Conservation (phyloP, 2,329 filamentous ascomycete species). For the Phaeosphaeria sp. region DNA sequence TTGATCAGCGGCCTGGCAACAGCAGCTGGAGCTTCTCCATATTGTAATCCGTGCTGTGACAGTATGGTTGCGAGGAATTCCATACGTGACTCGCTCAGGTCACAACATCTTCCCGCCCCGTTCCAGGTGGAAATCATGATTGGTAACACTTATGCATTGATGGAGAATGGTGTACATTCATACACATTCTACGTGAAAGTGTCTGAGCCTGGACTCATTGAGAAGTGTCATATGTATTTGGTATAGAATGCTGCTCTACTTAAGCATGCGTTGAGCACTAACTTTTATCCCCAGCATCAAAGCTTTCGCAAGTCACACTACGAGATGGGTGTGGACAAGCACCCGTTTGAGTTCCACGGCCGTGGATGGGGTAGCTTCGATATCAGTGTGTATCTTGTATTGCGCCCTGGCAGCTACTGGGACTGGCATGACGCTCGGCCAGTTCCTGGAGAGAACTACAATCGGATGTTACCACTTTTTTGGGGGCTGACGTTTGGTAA, state of each 20-base stretch:
- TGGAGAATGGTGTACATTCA: not conserved
- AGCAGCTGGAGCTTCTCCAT: not conserved
- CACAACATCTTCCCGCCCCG: not conserved
- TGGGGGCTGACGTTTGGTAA: not conserved
- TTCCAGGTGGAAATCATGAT: not conserved
- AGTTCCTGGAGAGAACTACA: not conserved
- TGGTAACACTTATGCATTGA: not conserved
- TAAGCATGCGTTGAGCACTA: not conserved
- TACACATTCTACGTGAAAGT: not conserved
- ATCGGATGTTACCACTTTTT: not conserved
- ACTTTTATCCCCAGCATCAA: not conserved
- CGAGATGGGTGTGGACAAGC: not conserved
- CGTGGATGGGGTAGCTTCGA: slow-evolving; percentile 1
- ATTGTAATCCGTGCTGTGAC: slow-evolving; percentile 2
- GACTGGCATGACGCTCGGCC: not conserved
- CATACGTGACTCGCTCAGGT: not conserved
- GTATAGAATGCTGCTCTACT: not conserved
- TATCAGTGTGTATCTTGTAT: slow-evolving; percentile 1
- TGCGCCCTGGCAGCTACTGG: not conserved
- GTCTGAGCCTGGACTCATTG: not conserved
- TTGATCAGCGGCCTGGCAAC: slow-evolving; percentile 4
- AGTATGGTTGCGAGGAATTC: not conserved
- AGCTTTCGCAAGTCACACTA: not conserved
- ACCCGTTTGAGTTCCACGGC: not conserved
- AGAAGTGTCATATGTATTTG: slow-evolving; percentile 1